phyloP scores from a whole-genome alignment of 2,329 filamentous ascomycete species.

The Beauveria varroae region DNA sequence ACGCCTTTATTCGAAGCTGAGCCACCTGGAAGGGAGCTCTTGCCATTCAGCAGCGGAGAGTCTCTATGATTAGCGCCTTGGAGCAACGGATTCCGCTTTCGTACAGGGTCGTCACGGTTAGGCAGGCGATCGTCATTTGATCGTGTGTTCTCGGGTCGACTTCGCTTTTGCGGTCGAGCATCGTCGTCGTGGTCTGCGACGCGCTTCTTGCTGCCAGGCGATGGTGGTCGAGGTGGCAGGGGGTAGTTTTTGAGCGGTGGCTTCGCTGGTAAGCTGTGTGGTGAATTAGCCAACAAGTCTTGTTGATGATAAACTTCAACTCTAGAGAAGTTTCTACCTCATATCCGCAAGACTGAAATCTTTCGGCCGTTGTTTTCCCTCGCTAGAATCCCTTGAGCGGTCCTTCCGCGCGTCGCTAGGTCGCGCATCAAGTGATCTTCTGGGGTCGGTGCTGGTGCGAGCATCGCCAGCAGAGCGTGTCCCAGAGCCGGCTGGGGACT shows the following conservation, averaged over 20 bases:
- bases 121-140: slow-evolving; percentile 24
- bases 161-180: slow-evolving; percentile 38
- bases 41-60: slow-evolving; percentile 30
- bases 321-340: slow-evolving; percentile 17
- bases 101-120: slow-evolving; percentile 26
- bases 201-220: slow-evolving; percentile 41
- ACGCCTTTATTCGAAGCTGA: slow-evolving; percentile 20
- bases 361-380: slow-evolving; percentile 24
- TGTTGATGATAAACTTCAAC: neutral
- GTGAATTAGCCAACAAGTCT: neutral
- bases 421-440: slow-evolving; percentile 12
- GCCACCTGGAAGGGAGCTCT: slow-evolving; percentile 24
- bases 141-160: slow-evolving; percentile 31
- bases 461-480: slow-evolving; percentile 3
- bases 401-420: slow-evolving; percentile 16
- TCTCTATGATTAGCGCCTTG: slow-evolving; percentile 18
- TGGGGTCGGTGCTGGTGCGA: neutral
- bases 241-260: slow-evolving; percentile 24
- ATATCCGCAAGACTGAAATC: slow-evolving; percentile 22
- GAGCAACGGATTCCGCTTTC: slow-evolving; percentile 24
- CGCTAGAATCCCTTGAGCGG: slow-evolving; percentile 16
- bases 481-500: slow-evolving; percentile 9
- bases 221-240: slow-evolving; percentile 30
- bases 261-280: slow-evolving; percentile 28
- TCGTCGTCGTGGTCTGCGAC: slow-evolving; percentile 36